These are phyloP conservation scores for Pseudogymnoascus sp. DNA, from an alignment of 2,329 filamentous ascomycete genomes.

Conservation along the genomic window DNA sequence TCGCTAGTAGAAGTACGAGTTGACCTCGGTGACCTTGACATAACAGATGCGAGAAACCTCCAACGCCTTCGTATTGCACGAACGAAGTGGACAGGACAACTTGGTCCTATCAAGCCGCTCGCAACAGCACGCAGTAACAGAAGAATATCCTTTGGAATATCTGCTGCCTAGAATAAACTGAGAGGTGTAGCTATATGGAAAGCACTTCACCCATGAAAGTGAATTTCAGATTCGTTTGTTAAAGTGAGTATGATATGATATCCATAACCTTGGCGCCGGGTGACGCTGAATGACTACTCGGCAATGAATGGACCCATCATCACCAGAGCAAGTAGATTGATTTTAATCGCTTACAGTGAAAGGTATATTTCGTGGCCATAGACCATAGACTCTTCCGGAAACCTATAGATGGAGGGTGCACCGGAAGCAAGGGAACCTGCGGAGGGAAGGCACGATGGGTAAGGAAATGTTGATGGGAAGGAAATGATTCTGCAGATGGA, in stretches of 20 bases:
- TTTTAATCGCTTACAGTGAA: neutral
- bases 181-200: neutral
- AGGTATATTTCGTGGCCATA: neutral
- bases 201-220: neutral
- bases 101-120: neutral
- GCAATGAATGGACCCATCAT: neutral
- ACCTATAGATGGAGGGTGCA: neutral
- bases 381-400: too few species aligned
- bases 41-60: neutral
- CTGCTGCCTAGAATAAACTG: neutral
- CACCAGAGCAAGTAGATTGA: neutral
- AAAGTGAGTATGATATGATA: neutral
- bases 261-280: neutral
- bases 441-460: neutral
- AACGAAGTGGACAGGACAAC: neutral
- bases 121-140: neutral
- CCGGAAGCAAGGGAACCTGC: neutral
- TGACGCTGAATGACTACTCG: neutral
- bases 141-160: neutral
- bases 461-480: neutral
- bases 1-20: neutral
- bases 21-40: too few species aligned
- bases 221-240: neutral
- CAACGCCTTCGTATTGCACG: neutral
- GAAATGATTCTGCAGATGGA: neutral